phyloP scores from a whole-genome alignment of 139 green algal species.

The Picochlorum sp. region DNA sequence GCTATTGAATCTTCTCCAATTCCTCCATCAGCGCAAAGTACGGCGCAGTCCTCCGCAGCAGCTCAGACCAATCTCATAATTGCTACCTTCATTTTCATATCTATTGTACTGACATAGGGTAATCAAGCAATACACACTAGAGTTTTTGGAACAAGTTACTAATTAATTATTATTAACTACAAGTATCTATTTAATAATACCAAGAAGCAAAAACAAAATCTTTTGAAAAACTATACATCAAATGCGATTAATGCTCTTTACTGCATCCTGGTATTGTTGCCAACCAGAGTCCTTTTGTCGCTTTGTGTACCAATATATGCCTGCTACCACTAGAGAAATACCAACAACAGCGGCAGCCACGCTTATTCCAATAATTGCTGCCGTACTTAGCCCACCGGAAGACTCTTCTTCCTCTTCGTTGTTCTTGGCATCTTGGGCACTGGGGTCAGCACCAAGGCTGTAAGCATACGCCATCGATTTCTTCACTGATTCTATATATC shows the following conservation, averaged over 20 bases:
- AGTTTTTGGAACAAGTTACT: too few relatives aligned
- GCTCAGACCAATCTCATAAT: too few relatives aligned
- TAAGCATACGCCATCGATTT: neutral
- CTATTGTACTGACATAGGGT: too few relatives aligned
- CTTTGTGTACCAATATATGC: neutral
- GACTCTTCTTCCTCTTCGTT: neutral
- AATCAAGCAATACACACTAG: too few relatives aligned
- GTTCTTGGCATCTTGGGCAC: neutral
- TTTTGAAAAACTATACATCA: neutral
- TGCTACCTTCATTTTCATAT: too few relatives aligned
- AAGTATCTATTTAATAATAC: neutral
- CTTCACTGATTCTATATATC: neutral
- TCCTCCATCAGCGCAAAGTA: neutral
- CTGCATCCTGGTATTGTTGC: conserved; percentile 6
- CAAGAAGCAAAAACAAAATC: conserved; percentile 1
- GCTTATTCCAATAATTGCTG: conserved; percentile 1
- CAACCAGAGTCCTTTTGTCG: neutral
- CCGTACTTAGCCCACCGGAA: neutral
- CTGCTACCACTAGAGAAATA: neutral
- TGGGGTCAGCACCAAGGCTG: neutral
- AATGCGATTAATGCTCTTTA: neutral
- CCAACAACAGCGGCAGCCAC: conserved; percentile 10
- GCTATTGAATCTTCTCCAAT: neutral
- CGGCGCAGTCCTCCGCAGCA: too few relatives aligned
- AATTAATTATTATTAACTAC: too few relatives aligned